Evolutionary conservation across 2,329 filamentous ascomycete genomes (phyloP), one percentile per base, ranked within the genome.

Genomic region (Fusarium gaditjirri): DNA sequence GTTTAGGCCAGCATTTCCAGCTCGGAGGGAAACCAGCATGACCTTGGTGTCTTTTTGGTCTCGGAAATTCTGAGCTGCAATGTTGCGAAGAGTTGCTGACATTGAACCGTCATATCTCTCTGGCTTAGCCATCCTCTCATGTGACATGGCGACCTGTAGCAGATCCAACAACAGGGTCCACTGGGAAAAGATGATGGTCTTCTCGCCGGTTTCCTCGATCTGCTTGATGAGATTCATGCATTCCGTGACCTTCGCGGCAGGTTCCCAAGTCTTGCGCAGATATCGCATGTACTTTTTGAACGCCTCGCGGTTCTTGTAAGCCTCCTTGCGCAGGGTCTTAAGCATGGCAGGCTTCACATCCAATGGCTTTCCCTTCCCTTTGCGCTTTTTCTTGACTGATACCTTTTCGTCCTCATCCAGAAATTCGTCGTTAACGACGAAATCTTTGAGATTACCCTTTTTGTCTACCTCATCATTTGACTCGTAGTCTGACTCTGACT

Each of bases 1-100:
- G 77, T 98, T 98, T 49, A 98, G 87, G 3, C 95, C 95, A 1
- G 94, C 91, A 65, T 92, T 93, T 80, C 93, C 95, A 6, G 96
- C 94, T 17, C 90, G 89, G 46, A 97, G 84, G 75, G 92, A 95
- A 3, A 94, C 94, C 3, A 97, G 90, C 84, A 98, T 88, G 73
- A 97, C 89, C 2, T 89, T 91, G 73, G 89, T 92, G 3, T 88
- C 79, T 0, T 89, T 85, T 56, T 94, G 88, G 8, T 86, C 84
- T 52, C 92, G 90, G 61, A 97, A 89, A 0, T 87, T 84, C 16
- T 86, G 81, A 49, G 96, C 90, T 0, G 93, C 90, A 12, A 84
- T 83, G 77, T 96, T 94, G 29, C 95, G 92, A 54, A 88, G 82
- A 2, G 84, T 80, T 2, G 91, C 88, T 3, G 86, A 85, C 93